Evolutionary conservation across 495 filamentous ascomycete genomes (phyloP), one percentile per base, ranked within the genome.

Genomic region (Parmelia sp.): DNA sequence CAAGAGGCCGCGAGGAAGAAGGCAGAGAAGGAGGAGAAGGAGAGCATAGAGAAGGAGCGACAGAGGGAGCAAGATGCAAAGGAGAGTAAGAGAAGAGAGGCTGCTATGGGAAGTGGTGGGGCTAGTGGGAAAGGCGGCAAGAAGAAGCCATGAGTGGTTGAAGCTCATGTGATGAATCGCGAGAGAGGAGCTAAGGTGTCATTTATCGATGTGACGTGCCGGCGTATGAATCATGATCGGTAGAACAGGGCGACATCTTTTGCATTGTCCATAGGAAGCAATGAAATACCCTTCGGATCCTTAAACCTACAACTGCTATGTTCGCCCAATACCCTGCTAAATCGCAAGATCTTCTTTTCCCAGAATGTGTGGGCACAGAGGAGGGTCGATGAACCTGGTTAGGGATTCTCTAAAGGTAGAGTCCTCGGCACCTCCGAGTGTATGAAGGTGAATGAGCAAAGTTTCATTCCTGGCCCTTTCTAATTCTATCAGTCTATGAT

Each of bases 1-100:
- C 87, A 88, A 35, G 93, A 96, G 73, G 83, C 90, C 69, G 86
- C 75, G 73, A 82, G 81, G 77, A 92, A 92, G 82, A 84, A 85
- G 82, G 92, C 80, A 12, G 89, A 92, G 79, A 88, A 88, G 73
- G 87, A 90, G 68, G 89, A 91, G 76, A 82, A 78, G 66, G 86
- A 87, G 15, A 86, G 83, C 33, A 72, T 78, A 56, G 83, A 85
- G 42, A 81, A 81, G 71, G 78, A 74, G 66, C 71, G 73, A 55
- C 71, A 68, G 33, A 75, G 70, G 25, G 71, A 73, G 59, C 58
- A 69, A 17, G 75, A 73, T 49, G 74, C 73, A 64, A 73, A 72
- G 11, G 70, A 71, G 60, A 67, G 66, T 3, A 79, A 78, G 74
- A 82, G 71, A 59, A 61, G 67, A 49, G 70, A 68, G 37, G 67